Evolutionary conservation across 352 stramenopile genomes (phyloP), one percentile per base, ranked within the genome.

Genomic region (Phytophthora hibernalis): DNA sequence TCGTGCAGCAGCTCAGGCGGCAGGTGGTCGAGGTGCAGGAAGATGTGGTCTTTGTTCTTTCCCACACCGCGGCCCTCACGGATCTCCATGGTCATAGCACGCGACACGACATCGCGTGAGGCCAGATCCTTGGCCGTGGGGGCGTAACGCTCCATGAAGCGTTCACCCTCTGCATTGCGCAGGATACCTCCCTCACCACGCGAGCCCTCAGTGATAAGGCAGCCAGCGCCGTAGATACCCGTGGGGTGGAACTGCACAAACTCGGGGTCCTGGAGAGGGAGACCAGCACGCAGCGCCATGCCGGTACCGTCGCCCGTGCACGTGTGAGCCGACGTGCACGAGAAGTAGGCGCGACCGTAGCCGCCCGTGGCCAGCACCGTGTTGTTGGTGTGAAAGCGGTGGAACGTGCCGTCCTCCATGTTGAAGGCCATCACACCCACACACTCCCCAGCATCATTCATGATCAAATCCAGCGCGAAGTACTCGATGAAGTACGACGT

Each of bases 401-500:
- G 97, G 64, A 99, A 87, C 22, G 90, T 98, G 44, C 96, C 96
- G 76, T 98, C 96, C 77, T 99, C 97, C 96, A 98, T 98, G 82
- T 98, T 98, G 47, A 99, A 83, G 49, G 91, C 93, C 61, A 98
- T 98, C 48, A 98, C 90, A 53, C 97, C 97, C 26, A 98, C 84
- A 70, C 95, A 98, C 59, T 85, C 69, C n/a, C 87, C 89, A 7
- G 87, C 80, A 40, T 97, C 85, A 22, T 88, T 90, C 95, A 99
- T 98, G 59, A 99, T 93, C 10, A 99, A 70, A 65, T 99, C 97
- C 55, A 98, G 80, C 20, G 95, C 96, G 78, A 99, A 99, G 81
- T 98, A 99, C 77, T 99, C 97, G 67, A 99, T 98, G 72, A 99
- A 99, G 80, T 98, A 98, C 31, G 92, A 98, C 43, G 96, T 99